These are phyloP conservation scores for Zalaria sp. DNA, from an alignment of 2,329 filamentous ascomycete species.

Conservation along the genomic window DNA sequence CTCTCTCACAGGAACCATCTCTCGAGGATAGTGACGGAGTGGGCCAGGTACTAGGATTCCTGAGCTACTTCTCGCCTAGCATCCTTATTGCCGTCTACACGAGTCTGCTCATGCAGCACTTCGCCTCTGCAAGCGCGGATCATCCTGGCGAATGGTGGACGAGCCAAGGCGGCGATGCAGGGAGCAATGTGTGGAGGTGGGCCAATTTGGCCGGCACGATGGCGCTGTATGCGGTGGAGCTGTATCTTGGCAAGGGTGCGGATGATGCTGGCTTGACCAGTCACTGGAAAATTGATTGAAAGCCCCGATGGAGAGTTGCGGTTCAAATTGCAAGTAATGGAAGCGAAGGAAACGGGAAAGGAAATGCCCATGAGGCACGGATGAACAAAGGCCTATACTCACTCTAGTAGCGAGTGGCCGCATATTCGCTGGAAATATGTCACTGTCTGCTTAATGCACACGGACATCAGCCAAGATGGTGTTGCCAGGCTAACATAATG, in stretches of 20 bases:
- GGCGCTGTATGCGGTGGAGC: slow-evolving; percentile 76
- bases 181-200: slow-evolving; percentile 86
- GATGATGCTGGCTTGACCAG: slow-evolving; percentile 56
- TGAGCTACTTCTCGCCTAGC: slow-evolving; percentile 89
- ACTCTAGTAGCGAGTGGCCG: too few species aligned
- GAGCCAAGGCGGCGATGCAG: slow-evolving; percentile 64
- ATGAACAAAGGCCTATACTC: too few species aligned
- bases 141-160: slow-evolving; percentile 62
- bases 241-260: slow-evolving; percentile 75
- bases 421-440: too few species aligned
- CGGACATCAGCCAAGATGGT: too few species aligned
- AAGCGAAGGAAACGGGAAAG: too few species aligned
- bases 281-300: slow-evolving; percentile 90
- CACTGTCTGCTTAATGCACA: too few species aligned
- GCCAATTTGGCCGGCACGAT: slow-evolving; percentile 83
- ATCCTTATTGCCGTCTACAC: slow-evolving; percentile 95
- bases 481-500: too few species aligned
- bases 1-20: slow-evolving; percentile 69
- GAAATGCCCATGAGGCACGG: too few species aligned
- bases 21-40: slow-evolving; percentile 72
- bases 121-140: slow-evolving; percentile 55
- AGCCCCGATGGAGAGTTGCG: too few species aligned
- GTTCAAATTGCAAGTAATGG: too few species aligned
- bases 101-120: slow-evolving; percentile 88
- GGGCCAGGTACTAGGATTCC: slow-evolving; percentile 62